A percentile compares a stretch with the other conserved stretches of the same genome.
phyloP scores from a whole-genome alignment of 768 basidiomycete genomes.

The Cyathus striatus region DNA sequence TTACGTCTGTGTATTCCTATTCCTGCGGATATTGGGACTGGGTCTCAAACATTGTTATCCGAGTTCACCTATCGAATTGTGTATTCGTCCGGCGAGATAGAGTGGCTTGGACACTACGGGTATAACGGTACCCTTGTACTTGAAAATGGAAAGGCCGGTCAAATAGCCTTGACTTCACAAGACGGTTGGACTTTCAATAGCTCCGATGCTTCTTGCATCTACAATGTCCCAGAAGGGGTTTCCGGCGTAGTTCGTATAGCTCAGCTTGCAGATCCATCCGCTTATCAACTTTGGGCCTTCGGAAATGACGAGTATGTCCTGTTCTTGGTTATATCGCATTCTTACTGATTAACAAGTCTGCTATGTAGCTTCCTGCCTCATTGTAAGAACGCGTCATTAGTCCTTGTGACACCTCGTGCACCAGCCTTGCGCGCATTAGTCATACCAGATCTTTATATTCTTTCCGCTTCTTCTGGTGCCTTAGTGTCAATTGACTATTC shows the following conservation, averaged over 20 bases:
- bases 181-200: constrained; percentile 15
- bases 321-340: background rate
- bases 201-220: background rate
- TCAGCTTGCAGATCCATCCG: background rate
- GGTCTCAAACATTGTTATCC: constrained; percentile 17
- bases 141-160: constrained; percentile 9
- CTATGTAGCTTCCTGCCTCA: constrained; percentile 11
- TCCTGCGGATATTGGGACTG: constrained; percentile 1
- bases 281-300: constrained; percentile 15
- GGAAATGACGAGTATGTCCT: constrained; percentile 14
- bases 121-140: constrained; percentile 38
- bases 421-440: constrained; percentile 1
- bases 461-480: constrained; percentile 1
- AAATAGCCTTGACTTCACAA: constrained; percentile 2
- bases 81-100: constrained; percentile 34
- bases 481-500: background rate
- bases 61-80: constrained; percentile 47
- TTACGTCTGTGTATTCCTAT: no score
- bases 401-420: constrained; percentile 26
- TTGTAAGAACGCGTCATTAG: constrained; percentile 16
- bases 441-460: constrained; percentile 4
- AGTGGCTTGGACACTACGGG: constrained; percentile 42
- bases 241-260: no score
- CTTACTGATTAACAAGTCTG: constrained; percentile 1
- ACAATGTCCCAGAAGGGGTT: background rate